These are phyloP conservation scores for Ramularia collo-cygni DNA, from an alignment of 2,329 filamentous ascomycete species.

Conservation along the genomic window DNA sequence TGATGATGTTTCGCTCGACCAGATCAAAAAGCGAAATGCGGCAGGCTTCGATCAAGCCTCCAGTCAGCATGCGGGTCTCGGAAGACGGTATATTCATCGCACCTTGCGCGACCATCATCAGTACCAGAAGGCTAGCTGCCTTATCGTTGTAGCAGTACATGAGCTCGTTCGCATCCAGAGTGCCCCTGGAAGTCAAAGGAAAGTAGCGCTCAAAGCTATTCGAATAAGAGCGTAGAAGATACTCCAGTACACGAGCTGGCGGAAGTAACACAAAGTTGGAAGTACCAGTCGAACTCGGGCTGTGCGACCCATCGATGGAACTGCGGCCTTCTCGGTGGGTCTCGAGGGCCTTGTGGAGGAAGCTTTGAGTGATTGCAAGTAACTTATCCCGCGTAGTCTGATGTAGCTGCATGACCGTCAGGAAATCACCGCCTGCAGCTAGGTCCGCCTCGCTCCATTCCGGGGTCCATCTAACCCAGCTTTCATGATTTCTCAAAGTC, in stretches of 20 bases:
- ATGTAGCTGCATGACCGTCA: conserved; percentile 44
- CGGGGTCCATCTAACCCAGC: conserved; percentile 47
- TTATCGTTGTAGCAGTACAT: conserved; percentile 56
- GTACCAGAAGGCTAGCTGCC: conserved; percentile 57
- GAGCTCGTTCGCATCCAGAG: conserved; percentile 60
- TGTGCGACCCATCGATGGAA: conserved; percentile 26
- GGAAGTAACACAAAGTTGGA: conserved; percentile 61
- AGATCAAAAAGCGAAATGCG: conserved; percentile 66
- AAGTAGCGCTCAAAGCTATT: conserved; percentile 62
- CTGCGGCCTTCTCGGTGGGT: conserved; percentile 49
- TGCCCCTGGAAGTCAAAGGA: conserved; percentile 53
- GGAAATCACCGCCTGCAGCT: conserved; percentile 36
- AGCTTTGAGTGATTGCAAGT: conserved; percentile 64
- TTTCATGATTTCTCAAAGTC: conserved; percentile 45
- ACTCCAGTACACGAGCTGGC: conserved; percentile 59
- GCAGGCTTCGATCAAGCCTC: conserved; percentile 62
- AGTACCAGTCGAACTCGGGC: conserved; percentile 43
- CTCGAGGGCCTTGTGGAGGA: conserved; percentile 63
- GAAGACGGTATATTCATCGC: conserved; percentile 59
- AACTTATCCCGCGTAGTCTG: conserved; percentile 59
- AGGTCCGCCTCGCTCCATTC: conserved; percentile 44
- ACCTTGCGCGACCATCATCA: conserved; percentile 67
- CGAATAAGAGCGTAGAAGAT: conserved; percentile 60
- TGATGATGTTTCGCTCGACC: conserved; percentile 63
- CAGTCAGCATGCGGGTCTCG: conserved; percentile 59